Evolutionary conservation across 2,329 filamentous ascomycete species (phyloP).

Genomic region (Aspergillus clavatus): DNA sequence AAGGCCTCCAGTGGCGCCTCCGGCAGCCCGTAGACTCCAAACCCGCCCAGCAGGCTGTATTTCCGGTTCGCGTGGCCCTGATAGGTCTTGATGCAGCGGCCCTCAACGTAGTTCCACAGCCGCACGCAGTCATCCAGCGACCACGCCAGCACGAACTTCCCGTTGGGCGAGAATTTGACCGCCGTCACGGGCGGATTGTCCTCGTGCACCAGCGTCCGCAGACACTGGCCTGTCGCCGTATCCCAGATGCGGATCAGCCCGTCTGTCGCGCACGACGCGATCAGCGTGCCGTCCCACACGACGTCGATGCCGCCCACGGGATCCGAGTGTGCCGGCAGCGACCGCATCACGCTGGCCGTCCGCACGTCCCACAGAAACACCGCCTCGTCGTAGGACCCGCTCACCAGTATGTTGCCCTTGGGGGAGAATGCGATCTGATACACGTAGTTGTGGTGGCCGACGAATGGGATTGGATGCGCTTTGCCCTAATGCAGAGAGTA

Average conservation of each 20-base stretch:
- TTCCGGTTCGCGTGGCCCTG: conserved; percentile 82
- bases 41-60: conserved; percentile 80
- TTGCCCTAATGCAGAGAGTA: conserved; percentile 39
- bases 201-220: conserved; percentile 92
- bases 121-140: conserved; percentile 86
- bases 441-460: conserved; percentile 93
- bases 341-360: conserved; percentile 80
- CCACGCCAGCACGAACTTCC: conserved; percentile 85
- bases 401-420: conserved; percentile 94
- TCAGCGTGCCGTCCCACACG: conserved; percentile 82
- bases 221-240: conserved; percentile 86
- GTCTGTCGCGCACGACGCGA: conserved; percentile 87
- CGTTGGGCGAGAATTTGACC: conserved; percentile 91
- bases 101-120: conserved; percentile 91
- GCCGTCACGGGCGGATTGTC: conserved; percentile 86
- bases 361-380: conserved; percentile 96
- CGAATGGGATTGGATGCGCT: conserved; percentile 57
- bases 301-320: conserved; percentile 93
- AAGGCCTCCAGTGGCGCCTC: conserved; percentile 50
- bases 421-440: conserved; percentile 94
- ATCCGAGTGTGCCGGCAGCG: conserved; percentile 88
- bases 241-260: conserved; percentile 95
- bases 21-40: conserved; percentile 59
- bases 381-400: conserved; percentile 93
- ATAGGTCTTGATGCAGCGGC: conserved; percentile 92